A percentile compares a stretch with the other conserved stretches of the same genome.
Evolutionary conservation across 2,329 filamentous ascomycete species (phyloP).

Genomic region (Ophiostoma piceae): DNA sequence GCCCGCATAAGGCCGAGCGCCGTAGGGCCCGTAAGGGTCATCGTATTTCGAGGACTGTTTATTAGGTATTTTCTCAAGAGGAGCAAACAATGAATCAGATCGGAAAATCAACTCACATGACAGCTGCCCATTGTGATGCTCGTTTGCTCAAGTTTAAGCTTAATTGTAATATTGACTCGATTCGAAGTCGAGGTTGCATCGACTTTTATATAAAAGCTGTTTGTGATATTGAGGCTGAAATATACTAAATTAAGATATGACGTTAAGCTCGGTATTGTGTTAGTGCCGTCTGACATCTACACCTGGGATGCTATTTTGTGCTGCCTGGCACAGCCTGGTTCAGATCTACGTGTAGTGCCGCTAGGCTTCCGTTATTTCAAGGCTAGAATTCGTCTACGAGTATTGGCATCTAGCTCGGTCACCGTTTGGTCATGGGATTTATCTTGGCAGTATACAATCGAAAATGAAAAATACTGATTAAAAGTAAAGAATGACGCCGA

Average conservation of each 20-base stretch:
- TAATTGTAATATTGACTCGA: background rate
- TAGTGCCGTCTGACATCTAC: background rate
- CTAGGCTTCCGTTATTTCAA: background rate
- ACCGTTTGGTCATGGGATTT: background rate
- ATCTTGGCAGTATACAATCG: background rate
- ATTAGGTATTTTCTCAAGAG: background rate
- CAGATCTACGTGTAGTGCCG: background rate
- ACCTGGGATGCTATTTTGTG: background rate
- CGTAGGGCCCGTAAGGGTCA: background rate
- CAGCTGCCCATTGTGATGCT: slow-evolving; percentile 3
- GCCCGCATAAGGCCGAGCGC: background rate
- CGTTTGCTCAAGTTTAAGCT: background rate
- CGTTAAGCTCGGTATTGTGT: background rate
- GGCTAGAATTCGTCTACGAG: too few species aligned
- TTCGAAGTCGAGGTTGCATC: background rate
- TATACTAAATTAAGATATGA: background rate
- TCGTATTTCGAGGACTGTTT: background rate
- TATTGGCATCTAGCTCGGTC: background rate
- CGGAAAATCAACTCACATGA: background rate
- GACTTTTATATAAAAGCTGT: background rate
- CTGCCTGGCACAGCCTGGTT: background rate
- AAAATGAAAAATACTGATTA: background rate
- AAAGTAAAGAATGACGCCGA: background rate
- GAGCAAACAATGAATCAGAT: background rate
- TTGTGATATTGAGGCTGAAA: background rate